phyloP scores from a whole-genome alignment of 164 flowering plant species.

The Annona squamosa region DNA sequence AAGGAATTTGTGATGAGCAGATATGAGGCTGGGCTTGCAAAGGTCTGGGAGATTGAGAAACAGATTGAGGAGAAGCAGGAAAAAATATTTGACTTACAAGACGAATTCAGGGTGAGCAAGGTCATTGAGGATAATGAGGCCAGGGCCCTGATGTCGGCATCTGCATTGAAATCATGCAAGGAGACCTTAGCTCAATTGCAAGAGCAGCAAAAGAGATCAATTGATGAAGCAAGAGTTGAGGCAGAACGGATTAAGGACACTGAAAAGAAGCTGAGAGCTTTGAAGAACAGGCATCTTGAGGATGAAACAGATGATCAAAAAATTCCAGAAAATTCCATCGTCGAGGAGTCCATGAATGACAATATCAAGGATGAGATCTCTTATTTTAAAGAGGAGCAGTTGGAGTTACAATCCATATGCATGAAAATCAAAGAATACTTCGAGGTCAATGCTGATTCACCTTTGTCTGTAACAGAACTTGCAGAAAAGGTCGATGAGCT shows the following conservation, averaged over 20 bases:
- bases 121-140: constrained; percentile 73
- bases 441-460: constrained; percentile 21
- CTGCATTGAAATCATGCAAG: constrained; percentile 63
- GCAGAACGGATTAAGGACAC: constrained; percentile 33
- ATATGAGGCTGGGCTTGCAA: constrained; percentile 43
- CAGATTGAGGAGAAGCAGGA: constrained; percentile 52
- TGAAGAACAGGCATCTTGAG: constrained; percentile 23
- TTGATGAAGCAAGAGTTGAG: constrained; percentile 45
- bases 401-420: constrained; percentile 15
- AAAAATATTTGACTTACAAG: constrained; percentile 47
- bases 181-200: constrained; percentile 43
- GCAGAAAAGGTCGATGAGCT: constrained; percentile 82
- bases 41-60: constrained; percentile 60
- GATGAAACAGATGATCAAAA: constrained; percentile 5
- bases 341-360: not conserved
- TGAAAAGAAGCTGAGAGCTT: constrained; percentile 32
- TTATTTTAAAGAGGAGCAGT: constrained; percentile 16
- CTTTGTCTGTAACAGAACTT: constrained; percentile 48
- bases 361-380: constrained; percentile 6
- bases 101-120: constrained; percentile 49
- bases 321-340: not conserved
- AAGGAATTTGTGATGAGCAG: constrained; percentile 69
- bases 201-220: constrained; percentile 40
- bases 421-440: constrained; percentile 28
- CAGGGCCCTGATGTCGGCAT: constrained; percentile 52